Conservation (phyloP, 2,329 filamentous ascomycete species). For the Dichotomopilus funicola region DNA sequence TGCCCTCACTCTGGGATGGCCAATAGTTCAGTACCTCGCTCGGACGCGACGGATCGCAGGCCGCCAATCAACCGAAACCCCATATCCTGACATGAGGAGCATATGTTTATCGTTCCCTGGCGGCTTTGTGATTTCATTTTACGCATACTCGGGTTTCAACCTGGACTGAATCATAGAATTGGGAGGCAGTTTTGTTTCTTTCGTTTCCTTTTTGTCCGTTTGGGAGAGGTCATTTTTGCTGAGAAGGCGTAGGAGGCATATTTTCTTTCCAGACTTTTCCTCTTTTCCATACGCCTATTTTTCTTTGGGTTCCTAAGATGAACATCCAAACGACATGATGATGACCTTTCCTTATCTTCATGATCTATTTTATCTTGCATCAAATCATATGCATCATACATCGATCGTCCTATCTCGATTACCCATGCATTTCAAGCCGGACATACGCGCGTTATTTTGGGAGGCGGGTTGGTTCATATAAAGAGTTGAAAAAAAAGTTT, state of each 20-base stretch:
- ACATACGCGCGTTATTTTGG: neutral
- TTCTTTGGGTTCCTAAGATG: too few relatives aligned
- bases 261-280: neutral
- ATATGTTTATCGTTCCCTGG: too few relatives aligned
- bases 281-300: neutral
- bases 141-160: too few relatives aligned
- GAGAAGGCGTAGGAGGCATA: conserved; percentile 1
- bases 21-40: conserved; percentile 16
- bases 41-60: conserved; percentile 5
- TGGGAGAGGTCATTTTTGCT: neutral
- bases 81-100: too few relatives aligned
- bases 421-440: conserved; percentile 1
- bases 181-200: too few relatives aligned
- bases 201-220: neutral
- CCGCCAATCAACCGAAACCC: too few relatives aligned
- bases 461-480: neutral
- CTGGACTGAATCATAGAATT: too few relatives aligned
- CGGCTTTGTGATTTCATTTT: too few relatives aligned
- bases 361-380: neutral
- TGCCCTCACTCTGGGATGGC: conserved; percentile 25
- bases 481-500: conserved; percentile 7
- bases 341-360: neutral
- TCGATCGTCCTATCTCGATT: neutral
- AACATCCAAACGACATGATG: conserved; percentile 12
- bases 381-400: conserved; percentile 4